phyloP scores from a whole-genome alignment of 129 eudicot species.

The Daucus carota region DNA sequence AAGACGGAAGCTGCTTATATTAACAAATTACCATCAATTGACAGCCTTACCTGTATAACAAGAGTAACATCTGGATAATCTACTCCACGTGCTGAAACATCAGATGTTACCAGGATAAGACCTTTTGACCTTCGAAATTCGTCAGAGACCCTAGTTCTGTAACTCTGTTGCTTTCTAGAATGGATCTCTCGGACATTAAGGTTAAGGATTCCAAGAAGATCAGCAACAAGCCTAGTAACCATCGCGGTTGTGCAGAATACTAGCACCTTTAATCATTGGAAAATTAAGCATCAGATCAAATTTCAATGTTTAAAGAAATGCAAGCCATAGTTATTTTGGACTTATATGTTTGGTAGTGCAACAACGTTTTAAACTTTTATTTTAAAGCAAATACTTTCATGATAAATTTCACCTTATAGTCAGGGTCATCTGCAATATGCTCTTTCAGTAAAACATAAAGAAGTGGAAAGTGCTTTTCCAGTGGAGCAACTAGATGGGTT shows the following conservation, averaged over 20 bases:
- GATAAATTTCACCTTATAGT: constrained; percentile 63
- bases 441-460: constrained; percentile 75
- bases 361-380: neutral
- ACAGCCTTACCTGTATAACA: constrained; percentile 69
- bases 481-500: constrained; percentile 66
- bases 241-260: constrained; percentile 98
- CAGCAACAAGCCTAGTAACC: constrained; percentile 87
- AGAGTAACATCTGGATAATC: constrained; percentile 97
- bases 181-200: constrained; percentile 91
- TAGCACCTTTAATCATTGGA: constrained; percentile 48
- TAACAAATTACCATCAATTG: neutral
- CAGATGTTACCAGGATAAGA: constrained; percentile 93
- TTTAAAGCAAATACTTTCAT: neutral
- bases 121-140: constrained; percentile 91
- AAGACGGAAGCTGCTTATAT: neutral
- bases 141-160: constrained; percentile 85
- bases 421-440: constrained; percentile 71
- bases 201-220: constrained; percentile 65
- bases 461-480: constrained; percentile 73
- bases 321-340: neutral
- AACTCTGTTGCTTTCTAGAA: constrained; percentile 90
- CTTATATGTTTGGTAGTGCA: neutral
- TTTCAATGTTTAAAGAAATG: neutral
- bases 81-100: constrained; percentile 99
- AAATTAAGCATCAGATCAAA: neutral